Evolutionary conservation across 2,329 filamentous ascomycete species (phyloP).

Genomic region (Hysterium pulicare): DNA sequence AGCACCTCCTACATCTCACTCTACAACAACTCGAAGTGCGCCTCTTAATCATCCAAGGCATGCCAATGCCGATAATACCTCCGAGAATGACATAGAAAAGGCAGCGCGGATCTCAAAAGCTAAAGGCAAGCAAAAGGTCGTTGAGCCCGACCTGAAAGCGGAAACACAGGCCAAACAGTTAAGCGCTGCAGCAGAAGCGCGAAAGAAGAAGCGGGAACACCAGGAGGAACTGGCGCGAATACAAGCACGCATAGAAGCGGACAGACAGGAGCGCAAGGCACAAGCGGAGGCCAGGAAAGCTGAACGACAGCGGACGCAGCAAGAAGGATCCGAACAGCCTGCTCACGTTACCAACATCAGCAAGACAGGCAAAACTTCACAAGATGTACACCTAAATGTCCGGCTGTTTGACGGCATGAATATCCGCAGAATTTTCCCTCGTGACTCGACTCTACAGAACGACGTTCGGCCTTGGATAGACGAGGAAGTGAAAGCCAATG

Average conservation of each 20-base stretch:
- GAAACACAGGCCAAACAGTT: slow-evolving; percentile 35
- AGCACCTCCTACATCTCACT: slow-evolving; percentile 1
- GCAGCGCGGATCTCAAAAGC: slow-evolving; percentile 16
- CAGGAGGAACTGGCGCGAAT: slow-evolving; percentile 68
- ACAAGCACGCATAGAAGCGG: slow-evolving; percentile 70
- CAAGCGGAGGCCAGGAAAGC: slow-evolving; percentile 31
- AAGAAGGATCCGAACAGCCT: not conserved
- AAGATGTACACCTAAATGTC: slow-evolving; percentile 59
- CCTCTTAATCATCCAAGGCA: slow-evolving; percentile 52
- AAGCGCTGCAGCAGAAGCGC: slow-evolving; percentile 55
- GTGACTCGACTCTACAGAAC: slow-evolving; percentile 57
- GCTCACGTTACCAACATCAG: slow-evolving; percentile 7
- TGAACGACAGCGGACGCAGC: slow-evolving; percentile 26
- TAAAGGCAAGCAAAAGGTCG: slow-evolving; percentile 44
- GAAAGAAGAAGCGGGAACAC: slow-evolving; percentile 61
- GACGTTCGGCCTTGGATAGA: slow-evolving; percentile 79
- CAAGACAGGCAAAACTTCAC: slow-evolving; percentile 28
- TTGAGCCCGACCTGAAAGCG: slow-evolving; percentile 30
- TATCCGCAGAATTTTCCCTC: slow-evolving; percentile 67
- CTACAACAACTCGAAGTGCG: slow-evolving; percentile 22
- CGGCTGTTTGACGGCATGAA: slow-evolving; percentile 81
- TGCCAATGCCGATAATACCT: slow-evolving; percentile 36
- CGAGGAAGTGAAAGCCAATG: slow-evolving; percentile 21
- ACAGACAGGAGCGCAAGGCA: slow-evolving; percentile 64
- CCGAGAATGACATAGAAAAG: slow-evolving; percentile 9